Conservation (phyloP, 2,329 filamentous ascomycete genomes). For the Trichophyton benhamiae region DNA sequence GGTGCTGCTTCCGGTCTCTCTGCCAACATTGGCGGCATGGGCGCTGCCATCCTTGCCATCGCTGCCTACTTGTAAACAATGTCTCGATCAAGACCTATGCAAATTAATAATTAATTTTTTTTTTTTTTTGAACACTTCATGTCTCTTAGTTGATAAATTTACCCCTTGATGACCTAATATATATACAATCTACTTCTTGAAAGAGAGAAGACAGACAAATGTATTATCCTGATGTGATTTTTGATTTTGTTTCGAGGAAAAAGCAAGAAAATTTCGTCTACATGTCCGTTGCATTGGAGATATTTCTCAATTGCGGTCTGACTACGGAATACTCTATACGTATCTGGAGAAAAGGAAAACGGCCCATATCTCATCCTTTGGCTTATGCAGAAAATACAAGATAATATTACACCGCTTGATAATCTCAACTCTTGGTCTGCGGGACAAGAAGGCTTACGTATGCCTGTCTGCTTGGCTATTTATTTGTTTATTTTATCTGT, state of each 20-base stretch:
- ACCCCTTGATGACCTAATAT: background rate
- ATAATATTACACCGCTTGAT: no score
- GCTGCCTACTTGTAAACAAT: constrained; percentile 34
- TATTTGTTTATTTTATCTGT: no score
- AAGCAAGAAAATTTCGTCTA: background rate
- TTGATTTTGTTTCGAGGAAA: background rate
- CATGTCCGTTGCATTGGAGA: no score
- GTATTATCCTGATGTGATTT: background rate
- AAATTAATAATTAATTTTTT: constrained; percentile 2
- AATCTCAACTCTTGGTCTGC: no score
- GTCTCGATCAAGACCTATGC: background rate
- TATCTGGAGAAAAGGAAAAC: no score
- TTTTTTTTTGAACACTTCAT: background rate
- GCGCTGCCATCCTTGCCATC: constrained; percentile 17
- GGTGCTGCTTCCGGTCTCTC: constrained; percentile 11
- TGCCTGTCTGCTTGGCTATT: no score
- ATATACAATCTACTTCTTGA: background rate
- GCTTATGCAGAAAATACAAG: no score
- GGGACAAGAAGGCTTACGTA: no score
- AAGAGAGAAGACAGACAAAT: background rate
- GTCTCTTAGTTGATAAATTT: background rate
- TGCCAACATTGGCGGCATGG: constrained; percentile 13
- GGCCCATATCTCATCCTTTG: no score
- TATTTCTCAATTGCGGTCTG: no score
- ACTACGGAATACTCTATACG: no score